Base-by-base conservation (phyloP, 805 yeast genomes). In the Priceomyces fermenticarens region DNA sequence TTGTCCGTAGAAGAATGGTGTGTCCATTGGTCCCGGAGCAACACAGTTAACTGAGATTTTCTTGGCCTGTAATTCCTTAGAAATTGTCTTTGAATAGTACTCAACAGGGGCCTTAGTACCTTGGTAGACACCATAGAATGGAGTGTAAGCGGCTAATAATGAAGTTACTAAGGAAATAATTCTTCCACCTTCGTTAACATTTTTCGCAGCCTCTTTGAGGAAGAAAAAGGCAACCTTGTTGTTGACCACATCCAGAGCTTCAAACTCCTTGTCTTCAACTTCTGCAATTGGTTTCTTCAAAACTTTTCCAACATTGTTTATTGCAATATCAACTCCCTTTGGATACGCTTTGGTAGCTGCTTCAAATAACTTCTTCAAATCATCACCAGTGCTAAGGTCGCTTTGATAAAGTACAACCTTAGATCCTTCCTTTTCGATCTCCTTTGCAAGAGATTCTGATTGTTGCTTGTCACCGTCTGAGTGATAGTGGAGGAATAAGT, bases 11-110 rank as follows among this genome's bases (percentile, higher is more conserved):
- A 82, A 67, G 62, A 79, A 78, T 45, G 83, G 83, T 8, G 85
- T 79, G 52, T 78, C 82, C 83, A 78, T 78, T 40, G 84, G 83
- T 38, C 83, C 84, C 36, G 83, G 84, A 3, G 84, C 81, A 41
- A 80, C 79, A 50, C 73, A 67, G 49, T 77, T 77, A 49, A 74
- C 80, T 10, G 75, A 65, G 44, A 79, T 70, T 16, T 67, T 67
- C 52, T 64, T 73, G 4, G 54, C 44, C 23, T 62, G 64, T 39
- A 77, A 64, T 53, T 79, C 83, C 55, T 78, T 75, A 11, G 83
- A 73, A n/a, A 78, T 70, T 12, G 79, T 54, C 52, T 77, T 78
- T 39, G 68, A 53, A 60, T 77, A 73, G 55, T 63, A 68, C 50
- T 77, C 81, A 44, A 78, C 83, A 10, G 77, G 72, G 5, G 77